phyloP scores from a whole-genome alignment of 2,329 filamentous ascomycete genomes.

The Cladophialophora immunda region DNA sequence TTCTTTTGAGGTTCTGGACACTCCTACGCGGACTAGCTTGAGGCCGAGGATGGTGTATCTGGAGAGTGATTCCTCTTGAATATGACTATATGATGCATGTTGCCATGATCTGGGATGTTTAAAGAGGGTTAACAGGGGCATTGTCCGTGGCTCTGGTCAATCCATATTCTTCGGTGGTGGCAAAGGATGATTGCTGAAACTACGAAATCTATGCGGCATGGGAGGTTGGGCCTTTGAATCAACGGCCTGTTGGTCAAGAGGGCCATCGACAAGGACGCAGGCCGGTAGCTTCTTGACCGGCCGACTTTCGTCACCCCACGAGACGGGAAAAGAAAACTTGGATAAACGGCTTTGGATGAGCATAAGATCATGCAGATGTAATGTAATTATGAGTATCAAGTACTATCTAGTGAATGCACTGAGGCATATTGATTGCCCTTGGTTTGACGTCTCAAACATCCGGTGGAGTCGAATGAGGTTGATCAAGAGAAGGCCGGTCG shows the following conservation, averaged over 20 bases:
- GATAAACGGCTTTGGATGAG: not conserved
- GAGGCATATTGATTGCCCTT: not conserved
- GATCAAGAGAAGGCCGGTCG: too few relatives aligned
- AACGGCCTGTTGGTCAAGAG: not conserved
- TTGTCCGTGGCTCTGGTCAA: not conserved
- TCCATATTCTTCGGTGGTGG: not conserved
- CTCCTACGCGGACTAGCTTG: slow-evolving; percentile 7
- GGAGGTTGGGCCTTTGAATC: not conserved
- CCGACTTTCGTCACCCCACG: not conserved
- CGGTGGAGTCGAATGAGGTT: not conserved
- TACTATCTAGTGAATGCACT: not conserved
- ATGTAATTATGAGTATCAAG: slow-evolving; percentile 2
- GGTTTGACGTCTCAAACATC: not conserved
- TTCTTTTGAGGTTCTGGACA: slow-evolving; percentile 18
- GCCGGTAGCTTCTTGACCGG: not conserved
- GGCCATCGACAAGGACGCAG: not conserved
- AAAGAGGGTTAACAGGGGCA: not conserved
- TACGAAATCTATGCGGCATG: not conserved
- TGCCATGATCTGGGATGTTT: slow-evolving; percentile 11
- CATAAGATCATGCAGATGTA: slow-evolving; percentile 4
- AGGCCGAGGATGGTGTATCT: slow-evolving; percentile 16
- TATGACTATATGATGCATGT: slow-evolving; percentile 1
- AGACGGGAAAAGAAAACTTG: not conserved
- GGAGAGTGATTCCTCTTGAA: slow-evolving; percentile 23
- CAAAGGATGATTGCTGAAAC: not conserved